phyloP scores from a whole-genome alignment of 1,284 basidiomycete genomes.

The Agroathelia rolfsii region DNA sequence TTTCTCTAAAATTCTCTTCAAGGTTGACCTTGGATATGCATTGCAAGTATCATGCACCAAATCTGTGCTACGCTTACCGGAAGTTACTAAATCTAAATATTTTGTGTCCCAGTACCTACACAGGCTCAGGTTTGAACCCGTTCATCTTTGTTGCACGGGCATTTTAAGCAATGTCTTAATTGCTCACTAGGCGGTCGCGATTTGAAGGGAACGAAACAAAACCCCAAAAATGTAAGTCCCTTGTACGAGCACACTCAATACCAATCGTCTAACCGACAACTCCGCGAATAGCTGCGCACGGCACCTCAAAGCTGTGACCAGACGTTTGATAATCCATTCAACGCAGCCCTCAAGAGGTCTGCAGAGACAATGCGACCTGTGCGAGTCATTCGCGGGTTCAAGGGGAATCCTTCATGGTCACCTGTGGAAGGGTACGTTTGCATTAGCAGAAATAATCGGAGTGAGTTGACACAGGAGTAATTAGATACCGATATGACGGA shows the following conservation, averaged over 20 bases:
- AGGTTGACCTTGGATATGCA: slow-evolving; percentile 69
- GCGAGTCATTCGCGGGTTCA: slow-evolving; percentile 76
- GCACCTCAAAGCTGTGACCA: slow-evolving; percentile 77
- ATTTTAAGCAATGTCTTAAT: background rate
- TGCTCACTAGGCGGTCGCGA: slow-evolving; percentile 59
- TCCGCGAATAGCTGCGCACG: slow-evolving; percentile 56
- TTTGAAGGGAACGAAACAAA: slow-evolving; percentile 65
- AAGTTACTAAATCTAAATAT: background rate
- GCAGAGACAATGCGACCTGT: slow-evolving; percentile 67
- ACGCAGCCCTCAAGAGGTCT: slow-evolving; percentile 60
- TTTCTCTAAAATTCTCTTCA: too few relatives aligned
- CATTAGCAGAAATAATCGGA: slow-evolving; percentile 1
- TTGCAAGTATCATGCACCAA: slow-evolving; percentile 47
- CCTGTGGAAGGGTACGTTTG: slow-evolving; percentile 59
- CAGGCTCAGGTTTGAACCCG: slow-evolving; percentile 46
- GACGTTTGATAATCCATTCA: slow-evolving; percentile 60
- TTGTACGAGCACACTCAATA: background rate
- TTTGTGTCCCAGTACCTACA: slow-evolving; percentile 47
- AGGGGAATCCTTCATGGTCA: slow-evolving; percentile 57
- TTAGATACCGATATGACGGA: slow-evolving; percentile 77
- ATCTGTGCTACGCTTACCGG: too few relatives aligned
- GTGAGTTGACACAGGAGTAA: slow-evolving; percentile 3
- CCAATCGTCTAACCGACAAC: background rate
- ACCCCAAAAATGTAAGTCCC: slow-evolving; percentile 63
- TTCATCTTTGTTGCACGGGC: slow-evolving; percentile 3